Percentiles rank a stretch among this genome's conserved stretches.
These are phyloP conservation scores for Crotalaria pallida DNA, from an alignment of 306 rosid species.

Conservation along the genomic window DNA sequence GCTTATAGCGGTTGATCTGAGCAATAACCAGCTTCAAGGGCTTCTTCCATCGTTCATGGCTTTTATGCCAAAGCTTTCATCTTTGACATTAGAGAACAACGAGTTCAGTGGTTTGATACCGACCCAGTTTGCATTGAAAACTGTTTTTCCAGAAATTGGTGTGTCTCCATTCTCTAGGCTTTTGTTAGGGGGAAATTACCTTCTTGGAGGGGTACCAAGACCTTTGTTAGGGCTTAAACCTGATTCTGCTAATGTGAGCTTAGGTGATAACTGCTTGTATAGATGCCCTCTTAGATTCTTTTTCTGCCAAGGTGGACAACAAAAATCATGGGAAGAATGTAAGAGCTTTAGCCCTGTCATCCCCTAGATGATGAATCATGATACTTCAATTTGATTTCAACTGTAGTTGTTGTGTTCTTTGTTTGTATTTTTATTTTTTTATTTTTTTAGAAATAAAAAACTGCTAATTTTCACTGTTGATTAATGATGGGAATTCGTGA, in stretches of 20 bases:
- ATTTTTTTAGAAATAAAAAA: too few relatives aligned
- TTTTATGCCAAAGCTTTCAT: constrained; percentile 63
- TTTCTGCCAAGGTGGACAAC: constrained; percentile 74
- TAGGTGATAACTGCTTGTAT: constrained; percentile 60
- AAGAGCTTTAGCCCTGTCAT: constrained; percentile 38
- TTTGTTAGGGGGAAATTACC: constrained; percentile 62
- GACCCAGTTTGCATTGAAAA: constrained; percentile 58
- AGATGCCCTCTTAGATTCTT: constrained; percentile 67
- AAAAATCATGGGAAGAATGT: constrained; percentile 44
- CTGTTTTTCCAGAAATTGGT: constrained; percentile 44
- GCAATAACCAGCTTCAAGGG: constrained; percentile 57
- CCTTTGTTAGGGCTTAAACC: constrained; percentile 45
- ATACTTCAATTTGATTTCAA: neutral
- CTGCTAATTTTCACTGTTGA: neutral
- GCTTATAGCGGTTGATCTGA: constrained; percentile 66
- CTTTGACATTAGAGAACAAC: constrained; percentile 71
- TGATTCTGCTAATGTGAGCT: constrained; percentile 55
- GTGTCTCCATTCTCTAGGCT: constrained; percentile 56
- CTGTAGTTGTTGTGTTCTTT: neutral
- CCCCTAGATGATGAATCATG: constrained; percentile 26
- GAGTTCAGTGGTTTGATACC: constrained; percentile 68
- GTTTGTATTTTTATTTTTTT: neutral
- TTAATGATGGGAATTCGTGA: neutral
- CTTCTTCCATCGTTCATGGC: constrained; percentile 53
- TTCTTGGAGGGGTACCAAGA: constrained; percentile 62